These are phyloP conservation scores for Sarocladium kiliense DNA, from an alignment of 2,329 filamentous ascomycete genomes.

Conservation along the genomic window DNA sequence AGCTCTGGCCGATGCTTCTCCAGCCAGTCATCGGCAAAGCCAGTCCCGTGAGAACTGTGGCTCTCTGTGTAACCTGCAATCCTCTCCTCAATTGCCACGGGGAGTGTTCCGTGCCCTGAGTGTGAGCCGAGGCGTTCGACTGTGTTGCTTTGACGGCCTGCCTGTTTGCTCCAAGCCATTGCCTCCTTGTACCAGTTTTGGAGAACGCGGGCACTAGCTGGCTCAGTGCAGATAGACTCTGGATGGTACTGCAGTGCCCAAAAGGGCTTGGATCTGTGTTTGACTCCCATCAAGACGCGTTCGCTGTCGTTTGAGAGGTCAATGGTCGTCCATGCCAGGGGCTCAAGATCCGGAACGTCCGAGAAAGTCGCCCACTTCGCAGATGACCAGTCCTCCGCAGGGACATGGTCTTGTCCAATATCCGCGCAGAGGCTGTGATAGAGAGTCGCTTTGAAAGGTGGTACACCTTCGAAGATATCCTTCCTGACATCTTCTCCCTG, in stretches of 20 bases:
- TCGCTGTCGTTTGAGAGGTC: constrained; percentile 30
- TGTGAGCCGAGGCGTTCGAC: neutral
- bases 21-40: constrained; percentile 11
- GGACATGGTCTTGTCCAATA: constrained; percentile 41
- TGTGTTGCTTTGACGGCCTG: constrained; percentile 13
- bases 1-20: constrained; percentile 13
- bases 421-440: constrained; percentile 65
- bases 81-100: neutral
- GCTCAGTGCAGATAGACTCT: constrained; percentile 79
- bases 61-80: neutral
- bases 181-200: constrained; percentile 71
- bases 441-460: constrained; percentile 63
- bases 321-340: constrained; percentile 56
- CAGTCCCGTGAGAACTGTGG: neutral
- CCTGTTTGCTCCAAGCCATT: constrained; percentile 49
- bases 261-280: constrained; percentile 64
- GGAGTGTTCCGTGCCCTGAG: neutral
- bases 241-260: constrained; percentile 91
- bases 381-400: constrained; percentile 30
- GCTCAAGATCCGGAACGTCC: constrained; percentile 38
- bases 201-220: constrained; percentile 58
- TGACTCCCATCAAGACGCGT: constrained; percentile 70
- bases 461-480: constrained; percentile 62
- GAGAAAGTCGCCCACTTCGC: constrained; percentile 6
- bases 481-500: neutral